Evolutionary conservation across 495 filamentous ascomycete species (phyloP).

Genomic region (Neurospora africana): DNA sequence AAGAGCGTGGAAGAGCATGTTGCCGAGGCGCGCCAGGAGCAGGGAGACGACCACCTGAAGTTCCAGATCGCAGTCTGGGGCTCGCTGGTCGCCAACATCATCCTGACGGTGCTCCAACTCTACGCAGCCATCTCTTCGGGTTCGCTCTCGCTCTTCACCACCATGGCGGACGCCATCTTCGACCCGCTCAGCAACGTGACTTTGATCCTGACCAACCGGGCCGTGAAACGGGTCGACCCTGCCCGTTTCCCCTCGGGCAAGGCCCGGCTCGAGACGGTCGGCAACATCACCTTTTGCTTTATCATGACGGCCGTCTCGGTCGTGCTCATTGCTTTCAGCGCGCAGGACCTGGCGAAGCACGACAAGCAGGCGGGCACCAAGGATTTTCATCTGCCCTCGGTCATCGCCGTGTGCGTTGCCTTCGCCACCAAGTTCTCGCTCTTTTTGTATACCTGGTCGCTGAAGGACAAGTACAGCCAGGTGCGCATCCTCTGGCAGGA

Average conservation of each 20-base stretch:
- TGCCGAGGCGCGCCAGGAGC: slow-evolving; percentile 66
- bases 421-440: slow-evolving; percentile 74
- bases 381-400: slow-evolving; percentile 69
- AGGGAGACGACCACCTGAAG: slow-evolving; percentile 69
- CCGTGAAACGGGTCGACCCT: slow-evolving; percentile 81
- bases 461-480: slow-evolving; percentile 78
- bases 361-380: slow-evolving; percentile 34
- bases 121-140: slow-evolving; percentile 80
- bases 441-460: slow-evolving; percentile 85
- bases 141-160: slow-evolving; percentile 91
- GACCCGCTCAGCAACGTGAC: slow-evolving; percentile 88
- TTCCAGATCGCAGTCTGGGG: slow-evolving; percentile 84
- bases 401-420: slow-evolving; percentile 78
- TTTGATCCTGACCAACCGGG: slow-evolving; percentile 77
- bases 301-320: slow-evolving; percentile 88
- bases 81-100: slow-evolving; percentile 76
- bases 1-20: slow-evolving; percentile 90
- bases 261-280: slow-evolving; percentile 87
- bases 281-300: slow-evolving; percentile 96
- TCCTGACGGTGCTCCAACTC: slow-evolving; percentile 69
- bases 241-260: slow-evolving; percentile 87
- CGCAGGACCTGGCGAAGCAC: slow-evolving; percentile 50
- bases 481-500: slow-evolving; percentile 90
- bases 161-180: slow-evolving; percentile 94
- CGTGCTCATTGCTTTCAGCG: slow-evolving; percentile 81